phyloP scores from a whole-genome alignment of 148 eudicot genomes.

The Spergularia bocconei region DNA sequence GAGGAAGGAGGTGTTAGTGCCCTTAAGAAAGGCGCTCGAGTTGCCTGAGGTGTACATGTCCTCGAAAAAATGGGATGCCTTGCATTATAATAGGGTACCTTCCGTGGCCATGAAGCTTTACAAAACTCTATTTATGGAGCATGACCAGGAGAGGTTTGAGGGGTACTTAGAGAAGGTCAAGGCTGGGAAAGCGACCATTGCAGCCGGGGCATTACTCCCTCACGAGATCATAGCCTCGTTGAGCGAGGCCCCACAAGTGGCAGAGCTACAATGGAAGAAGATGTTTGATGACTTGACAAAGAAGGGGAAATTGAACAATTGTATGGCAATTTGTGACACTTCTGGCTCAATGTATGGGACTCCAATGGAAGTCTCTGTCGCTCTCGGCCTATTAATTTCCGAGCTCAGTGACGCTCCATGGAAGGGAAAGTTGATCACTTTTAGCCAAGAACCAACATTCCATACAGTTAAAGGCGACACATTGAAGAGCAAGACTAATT shows the following conservation, averaged over 20 bases:
- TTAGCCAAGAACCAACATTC: neutral
- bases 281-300: slow-evolving; percentile 45
- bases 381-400: slow-evolving; percentile 31
- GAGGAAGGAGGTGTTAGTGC: slow-evolving; percentile 55
- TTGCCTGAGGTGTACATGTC: slow-evolving; percentile 50
- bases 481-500: neutral
- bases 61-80: slow-evolving; percentile 34
- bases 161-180: slow-evolving; percentile 41
- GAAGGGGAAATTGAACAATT: slow-evolving; percentile 39
- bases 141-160: slow-evolving; percentile 33
- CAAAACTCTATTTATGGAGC: slow-evolving; percentile 27
- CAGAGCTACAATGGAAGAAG: slow-evolving; percentile 54
- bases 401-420: slow-evolving; percentile 16
- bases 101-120: slow-evolving; percentile 50
- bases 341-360: slow-evolving; percentile 37
- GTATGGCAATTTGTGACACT: slow-evolving; percentile 37
- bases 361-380: slow-evolving; percentile 45
- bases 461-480: slow-evolving; percentile 1
- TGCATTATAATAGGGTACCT: slow-evolving; percentile 43
- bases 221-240: slow-evolving; percentile 38
- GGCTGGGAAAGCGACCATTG: slow-evolving; percentile 41
- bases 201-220: slow-evolving; percentile 57
- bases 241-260: slow-evolving; percentile 25
- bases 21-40: slow-evolving; percentile 36
- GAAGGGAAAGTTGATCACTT: slow-evolving; percentile 20